A percentile compares a stretch with the other conserved stretches of the same genome.
These are phyloP conservation scores for Rubroshorea leprosula DNA, from an alignment of 345 rosid genomes.

Conservation along the genomic window DNA sequence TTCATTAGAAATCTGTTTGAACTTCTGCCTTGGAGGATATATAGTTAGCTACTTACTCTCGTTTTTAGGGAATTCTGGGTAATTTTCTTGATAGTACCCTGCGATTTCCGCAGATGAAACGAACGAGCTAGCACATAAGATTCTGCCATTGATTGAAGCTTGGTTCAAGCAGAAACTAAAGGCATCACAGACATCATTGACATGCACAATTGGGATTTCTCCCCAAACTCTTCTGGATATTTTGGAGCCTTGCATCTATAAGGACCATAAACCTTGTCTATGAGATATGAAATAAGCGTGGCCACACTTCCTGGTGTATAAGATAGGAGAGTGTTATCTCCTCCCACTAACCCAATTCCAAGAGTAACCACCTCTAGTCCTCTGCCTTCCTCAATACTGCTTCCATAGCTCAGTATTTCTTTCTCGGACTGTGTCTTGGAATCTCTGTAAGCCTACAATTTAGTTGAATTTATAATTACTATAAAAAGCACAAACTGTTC, in stretches of 20 bases:
- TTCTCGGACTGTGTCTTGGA: slow-evolving; percentile 33
- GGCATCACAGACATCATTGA: slow-evolving; percentile 41
- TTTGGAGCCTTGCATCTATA: slow-evolving; percentile 10
- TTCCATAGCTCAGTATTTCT: slow-evolving; percentile 21
- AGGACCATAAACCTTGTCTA: background rate
- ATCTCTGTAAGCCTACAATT: slow-evolving; percentile 22
- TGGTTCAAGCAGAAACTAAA: slow-evolving; percentile 29
- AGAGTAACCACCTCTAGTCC: slow-evolving; percentile 31
- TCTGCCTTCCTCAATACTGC: background rate
- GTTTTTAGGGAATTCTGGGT: slow-evolving; percentile 17
- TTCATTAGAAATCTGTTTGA: no score
- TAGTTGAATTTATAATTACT: background rate
- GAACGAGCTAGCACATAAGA: slow-evolving; percentile 17
- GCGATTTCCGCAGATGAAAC: slow-evolving; percentile 16
- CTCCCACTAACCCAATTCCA: slow-evolving; percentile 32
- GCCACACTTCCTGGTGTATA: slow-evolving; percentile 8
- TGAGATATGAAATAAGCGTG: slow-evolving; percentile 15
- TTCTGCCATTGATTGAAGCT: slow-evolving; percentile 28
- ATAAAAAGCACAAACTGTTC: background rate
- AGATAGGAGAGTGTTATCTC: slow-evolving; percentile 29
- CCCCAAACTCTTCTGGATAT: slow-evolving; percentile 15
- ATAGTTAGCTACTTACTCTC: slow-evolving; percentile 12
- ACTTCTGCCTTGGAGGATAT: no score
- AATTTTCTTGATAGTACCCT: slow-evolving; percentile 6
- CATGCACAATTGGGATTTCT: slow-evolving; percentile 41